Conservation (phyloP, 2,329 filamentous ascomycete genomes). For the Botrytis galanthina region DNA sequence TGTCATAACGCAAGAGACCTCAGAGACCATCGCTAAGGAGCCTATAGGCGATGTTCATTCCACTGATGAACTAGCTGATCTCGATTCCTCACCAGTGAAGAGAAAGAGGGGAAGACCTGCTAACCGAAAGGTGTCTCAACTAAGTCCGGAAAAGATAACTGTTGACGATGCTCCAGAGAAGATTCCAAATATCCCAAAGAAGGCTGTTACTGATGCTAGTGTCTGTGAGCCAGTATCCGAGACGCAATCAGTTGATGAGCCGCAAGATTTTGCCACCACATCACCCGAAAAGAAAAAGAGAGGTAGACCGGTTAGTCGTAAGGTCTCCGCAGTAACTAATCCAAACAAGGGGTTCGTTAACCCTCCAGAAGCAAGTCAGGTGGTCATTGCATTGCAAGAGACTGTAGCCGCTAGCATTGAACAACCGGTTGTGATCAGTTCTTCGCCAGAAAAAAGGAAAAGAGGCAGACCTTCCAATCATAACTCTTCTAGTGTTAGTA, state of each 20-base stretch:
- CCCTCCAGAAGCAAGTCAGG: not conserved
- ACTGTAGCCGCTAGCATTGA: not conserved
- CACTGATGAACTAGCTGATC: not conserved
- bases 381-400: not conserved
- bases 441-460: constrained; percentile 1
- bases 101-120: constrained; percentile 2
- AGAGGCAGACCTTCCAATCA: not conserved
- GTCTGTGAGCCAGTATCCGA: not conserved
- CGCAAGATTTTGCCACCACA: not conserved
- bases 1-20: not conserved
- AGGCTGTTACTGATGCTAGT: not conserved
- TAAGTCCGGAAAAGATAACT: not conserved
- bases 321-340: not conserved
- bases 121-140: not conserved
- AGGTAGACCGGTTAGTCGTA: not conserved
- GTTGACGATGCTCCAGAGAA: not conserved
- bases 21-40: not conserved
- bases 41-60: not conserved
- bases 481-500: not conserved
- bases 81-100: not conserved
- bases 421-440: not conserved
- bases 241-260: not conserved
- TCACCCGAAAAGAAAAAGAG: not conserved
- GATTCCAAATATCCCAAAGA: not conserved
- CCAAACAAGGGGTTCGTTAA: not conserved